These are phyloP conservation scores for Sporothrix curviconia DNA, from an alignment of 2,329 filamentous ascomycete genomes.

Conservation along the genomic window DNA sequence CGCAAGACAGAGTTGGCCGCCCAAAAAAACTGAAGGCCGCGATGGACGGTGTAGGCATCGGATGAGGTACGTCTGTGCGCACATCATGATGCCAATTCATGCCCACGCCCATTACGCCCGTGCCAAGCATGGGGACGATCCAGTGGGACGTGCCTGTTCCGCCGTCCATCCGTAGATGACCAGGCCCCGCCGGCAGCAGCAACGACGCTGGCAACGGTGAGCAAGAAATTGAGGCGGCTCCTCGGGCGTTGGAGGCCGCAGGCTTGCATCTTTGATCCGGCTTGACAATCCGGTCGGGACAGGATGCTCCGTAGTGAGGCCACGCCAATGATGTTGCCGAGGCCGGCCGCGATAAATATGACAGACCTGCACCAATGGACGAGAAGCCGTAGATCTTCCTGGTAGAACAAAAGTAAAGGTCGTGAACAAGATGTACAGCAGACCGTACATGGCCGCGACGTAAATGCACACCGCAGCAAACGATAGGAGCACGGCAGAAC, in stretches of 20 bases:
- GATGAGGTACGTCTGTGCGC: constrained; percentile 50
- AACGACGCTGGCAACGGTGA: constrained; percentile 37
- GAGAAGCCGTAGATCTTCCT: constrained; percentile 32
- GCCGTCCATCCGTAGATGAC: constrained; percentile 40
- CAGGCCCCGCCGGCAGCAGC: constrained; percentile 46
- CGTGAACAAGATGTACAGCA: constrained; percentile 44
- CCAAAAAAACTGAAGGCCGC: constrained; percentile 44
- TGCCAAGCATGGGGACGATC: constrained; percentile 28
- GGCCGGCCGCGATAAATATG: constrained; percentile 42
- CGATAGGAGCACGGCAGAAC: constrained; percentile 36
- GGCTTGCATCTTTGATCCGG: constrained; percentile 34
- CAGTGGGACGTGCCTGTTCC: constrained; percentile 28
- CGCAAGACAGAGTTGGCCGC: constrained; percentile 58
- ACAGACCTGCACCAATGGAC: constrained; percentile 34
- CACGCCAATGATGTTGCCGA: constrained; percentile 38
- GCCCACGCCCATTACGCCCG: constrained; percentile 24
- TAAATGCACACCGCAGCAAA: constrained; percentile 37
- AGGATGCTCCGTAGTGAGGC: constrained; percentile 17
- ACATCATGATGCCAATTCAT: constrained; percentile 34
- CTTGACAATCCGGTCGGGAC: constrained; percentile 39
- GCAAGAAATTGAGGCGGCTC: constrained; percentile 34
- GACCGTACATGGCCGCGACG: constrained; percentile 35
- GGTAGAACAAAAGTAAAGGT: constrained; percentile 42
- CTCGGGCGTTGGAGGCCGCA: constrained; percentile 21
- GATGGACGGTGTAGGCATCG: constrained; percentile 45